phyloP scores from a whole-genome alignment of 2,329 filamentous ascomycete species.

The Beauveria sp. region DNA sequence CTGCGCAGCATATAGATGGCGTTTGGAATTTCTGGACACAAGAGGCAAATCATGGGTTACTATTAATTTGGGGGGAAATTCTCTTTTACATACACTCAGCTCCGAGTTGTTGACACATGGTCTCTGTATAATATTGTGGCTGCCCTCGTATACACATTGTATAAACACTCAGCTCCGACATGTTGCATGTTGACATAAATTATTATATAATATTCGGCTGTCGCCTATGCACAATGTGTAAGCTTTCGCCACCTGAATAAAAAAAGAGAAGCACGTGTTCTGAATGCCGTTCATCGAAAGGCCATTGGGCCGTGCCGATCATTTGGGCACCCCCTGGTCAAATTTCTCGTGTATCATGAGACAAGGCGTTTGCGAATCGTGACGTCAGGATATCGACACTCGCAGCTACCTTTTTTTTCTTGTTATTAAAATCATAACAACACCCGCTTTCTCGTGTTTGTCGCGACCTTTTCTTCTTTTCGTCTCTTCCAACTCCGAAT shows the following conservation, averaged over 20 bases:
- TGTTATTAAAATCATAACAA: not conserved
- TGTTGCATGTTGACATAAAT: not conserved
- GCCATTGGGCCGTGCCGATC: not conserved
- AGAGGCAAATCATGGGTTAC: not conserved
- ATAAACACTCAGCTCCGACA: conserved; percentile 4
- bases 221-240: not conserved
- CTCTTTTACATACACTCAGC: not conserved
- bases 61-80: not conserved
- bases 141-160: not conserved
- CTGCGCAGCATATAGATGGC: conserved; percentile 9
- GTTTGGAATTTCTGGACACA: not conserved
- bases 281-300: not conserved
- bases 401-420: not conserved
- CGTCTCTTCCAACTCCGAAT: not conserved
- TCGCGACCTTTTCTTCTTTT: not conserved
- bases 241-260: not conserved
- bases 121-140: not conserved
- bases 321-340: not conserved
- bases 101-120: not conserved
- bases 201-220: not conserved
- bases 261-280: not conserved
- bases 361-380: not conserved
- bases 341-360: not conserved
- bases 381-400: conserved; percentile 12
- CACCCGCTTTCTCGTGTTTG: not conserved